phyloP scores from a whole-genome alignment of 176 grass and related monocot genomes.

The Musa schizocarpa region DNA sequence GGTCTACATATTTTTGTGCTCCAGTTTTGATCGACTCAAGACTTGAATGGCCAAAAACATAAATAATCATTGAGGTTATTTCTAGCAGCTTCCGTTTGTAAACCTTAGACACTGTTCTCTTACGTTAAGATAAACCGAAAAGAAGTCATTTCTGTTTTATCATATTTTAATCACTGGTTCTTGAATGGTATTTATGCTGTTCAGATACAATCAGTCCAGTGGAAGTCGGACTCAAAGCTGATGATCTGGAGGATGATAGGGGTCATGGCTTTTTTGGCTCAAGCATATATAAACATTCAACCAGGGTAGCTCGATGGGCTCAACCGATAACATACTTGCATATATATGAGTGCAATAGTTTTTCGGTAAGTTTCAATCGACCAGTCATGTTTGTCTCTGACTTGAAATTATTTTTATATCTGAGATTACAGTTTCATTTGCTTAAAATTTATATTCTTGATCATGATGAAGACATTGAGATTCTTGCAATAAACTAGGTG shows the following conservation, averaged over 20 bases:
- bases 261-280: background rate
- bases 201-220: slow-evolving; percentile 70
- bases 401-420: background rate
- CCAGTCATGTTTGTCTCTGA: background rate
- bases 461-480: background rate
- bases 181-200: background rate
- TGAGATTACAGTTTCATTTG: background rate
- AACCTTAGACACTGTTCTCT: background rate
- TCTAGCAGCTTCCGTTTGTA: no score
- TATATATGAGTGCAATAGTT: slow-evolving; percentile 57
- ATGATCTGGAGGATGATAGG: slow-evolving; percentile 46
- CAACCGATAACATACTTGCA: slow-evolving; percentile 88
- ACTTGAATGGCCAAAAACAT: no score
- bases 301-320: slow-evolving; percentile 56
- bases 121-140: background rate
- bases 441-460: background rate
- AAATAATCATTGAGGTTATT: no score
- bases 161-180: background rate
- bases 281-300: slow-evolving; percentile 34
- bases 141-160: no score
- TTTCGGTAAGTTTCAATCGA: slow-evolving; percentile 47
- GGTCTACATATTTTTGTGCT: background rate
- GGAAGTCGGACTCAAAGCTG: slow-evolving; percentile 66
- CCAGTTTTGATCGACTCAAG: background rate
- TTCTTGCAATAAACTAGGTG: background rate